phyloP scores from a whole-genome alignment of 305 asterid species.

The Fraxinus ornus region DNA sequence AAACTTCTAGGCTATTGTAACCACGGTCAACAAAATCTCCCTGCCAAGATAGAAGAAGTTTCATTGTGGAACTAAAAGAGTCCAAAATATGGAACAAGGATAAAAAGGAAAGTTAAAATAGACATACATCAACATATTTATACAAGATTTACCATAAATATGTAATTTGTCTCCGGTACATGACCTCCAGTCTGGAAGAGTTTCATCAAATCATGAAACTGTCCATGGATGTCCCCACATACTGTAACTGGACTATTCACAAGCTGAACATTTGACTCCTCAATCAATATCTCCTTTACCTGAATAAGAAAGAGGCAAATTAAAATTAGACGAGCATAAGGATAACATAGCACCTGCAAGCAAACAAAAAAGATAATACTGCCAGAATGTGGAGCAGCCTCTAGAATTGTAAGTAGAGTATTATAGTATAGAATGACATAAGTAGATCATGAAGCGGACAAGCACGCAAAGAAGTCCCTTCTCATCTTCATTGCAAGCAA shows the following conservation, averaged over 20 bases:
- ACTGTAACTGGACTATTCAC: conserved; percentile 98
- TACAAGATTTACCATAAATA: conserved; percentile 68
- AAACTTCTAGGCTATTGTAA: conserved; percentile 94
- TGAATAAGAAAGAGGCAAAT: conserved; percentile 28
- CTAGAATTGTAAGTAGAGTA: neutral
- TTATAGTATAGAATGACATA: neutral
- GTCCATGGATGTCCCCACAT: conserved; percentile 99
- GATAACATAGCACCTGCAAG: neutral
- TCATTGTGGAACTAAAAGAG: conserved; percentile 8
- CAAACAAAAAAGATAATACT: neutral
- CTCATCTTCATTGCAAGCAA: neutral
- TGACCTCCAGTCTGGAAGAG: conserved; percentile 99
- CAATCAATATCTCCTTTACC: conserved; percentile 97
- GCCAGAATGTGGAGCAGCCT: neutral
- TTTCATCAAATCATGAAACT: conserved; percentile 95
- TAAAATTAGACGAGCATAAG: neutral
- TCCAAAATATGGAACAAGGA: conserved; percentile 7
- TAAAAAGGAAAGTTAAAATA: conserved; percentile 3
- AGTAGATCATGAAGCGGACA: neutral
- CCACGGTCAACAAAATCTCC: conserved; percentile 99
- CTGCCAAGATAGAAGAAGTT: conserved; percentile 41
- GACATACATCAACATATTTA: neutral
- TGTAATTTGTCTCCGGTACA: conserved; percentile 96
- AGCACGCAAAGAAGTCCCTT: neutral
- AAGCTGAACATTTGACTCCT: conserved; percentile 99